These are phyloP conservation scores for Helotiales sp. DNA, from an alignment of 2,329 filamentous ascomycete species.

Conservation along the genomic window DNA sequence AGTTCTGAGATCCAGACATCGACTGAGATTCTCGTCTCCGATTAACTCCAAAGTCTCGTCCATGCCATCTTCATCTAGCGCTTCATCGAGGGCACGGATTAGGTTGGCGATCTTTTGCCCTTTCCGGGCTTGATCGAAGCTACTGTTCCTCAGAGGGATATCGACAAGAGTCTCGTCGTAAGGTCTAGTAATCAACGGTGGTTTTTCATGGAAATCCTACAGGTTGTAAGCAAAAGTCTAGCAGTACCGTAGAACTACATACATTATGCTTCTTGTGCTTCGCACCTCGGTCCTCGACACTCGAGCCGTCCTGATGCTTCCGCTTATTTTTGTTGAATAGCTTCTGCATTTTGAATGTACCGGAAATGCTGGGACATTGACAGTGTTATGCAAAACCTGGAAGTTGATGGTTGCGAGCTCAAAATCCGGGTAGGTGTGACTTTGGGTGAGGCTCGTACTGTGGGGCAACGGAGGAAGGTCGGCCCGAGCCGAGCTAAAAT, in stretches of 20 bases:
- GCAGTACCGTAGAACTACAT: neutral
- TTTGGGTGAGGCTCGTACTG: neutral
- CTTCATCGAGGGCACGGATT: conserved; percentile 28
- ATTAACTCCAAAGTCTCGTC: conserved; percentile 18
- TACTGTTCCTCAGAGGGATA: neutral
- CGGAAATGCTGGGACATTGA: neutral
- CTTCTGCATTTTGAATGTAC: conserved; percentile 9
- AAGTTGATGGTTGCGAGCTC: neutral
- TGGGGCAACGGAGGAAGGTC: conserved; percentile 15
- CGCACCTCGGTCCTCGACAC: conserved; percentile 4
- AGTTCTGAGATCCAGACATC: conserved; percentile 24
- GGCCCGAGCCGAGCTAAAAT: conserved; percentile 16
- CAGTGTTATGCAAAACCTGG: conserved; percentile 1
- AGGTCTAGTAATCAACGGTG: neutral
- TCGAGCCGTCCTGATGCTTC: conserved; percentile 12
- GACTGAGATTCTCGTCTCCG: conserved; percentile 21
- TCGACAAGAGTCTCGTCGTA: neutral
- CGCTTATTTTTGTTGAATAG: conserved; percentile 20
- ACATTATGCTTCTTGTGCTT: conserved; percentile 20
- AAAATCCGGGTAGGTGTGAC: too few relatives aligned
- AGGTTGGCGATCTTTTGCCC: conserved; percentile 26
- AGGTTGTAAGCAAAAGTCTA: conserved; percentile 7
- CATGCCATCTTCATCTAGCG: conserved; percentile 21
- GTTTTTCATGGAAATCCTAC: conserved; percentile 1
- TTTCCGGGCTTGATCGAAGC: neutral